Base-by-base conservation (phyloP, 2,329 filamentous ascomycete species). In the Nemania abortiva region DNA sequence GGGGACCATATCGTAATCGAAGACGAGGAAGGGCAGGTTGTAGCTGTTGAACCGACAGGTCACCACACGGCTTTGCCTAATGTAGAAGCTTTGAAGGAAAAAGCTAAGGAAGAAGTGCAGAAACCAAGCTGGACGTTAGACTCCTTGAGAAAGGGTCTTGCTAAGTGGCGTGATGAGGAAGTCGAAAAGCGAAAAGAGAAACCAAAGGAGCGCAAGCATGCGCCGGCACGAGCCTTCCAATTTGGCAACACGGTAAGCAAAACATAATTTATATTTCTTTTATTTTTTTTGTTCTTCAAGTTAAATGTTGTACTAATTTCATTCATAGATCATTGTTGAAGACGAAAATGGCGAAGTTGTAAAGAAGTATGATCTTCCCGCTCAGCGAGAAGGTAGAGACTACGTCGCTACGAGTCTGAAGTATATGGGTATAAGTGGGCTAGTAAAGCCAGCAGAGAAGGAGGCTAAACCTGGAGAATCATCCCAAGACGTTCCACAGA, bases 261-360 rank as follows among this genome's bases (percentile, higher is more conserved):
- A 56, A 24, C 24, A 27, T 27, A 27, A 2, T 27, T 27, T n/a
- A n/a, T n/a, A n/a, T n/a, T n/a, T n/a, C n/a, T 27, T 27, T 5
- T 27, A 5, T 27, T 27, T 27, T 27, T 27, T 2, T n/a, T 52
- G 5, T n/a, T 56, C 29, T 7, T 11, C 27, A 13, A 29, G 1
- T 13, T 47, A 22, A 9, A 42, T 27, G 10, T 20, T 1, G 34
- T 4, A 50, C 63, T 58, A 29, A 58, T 24, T 15, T n/a, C 11
- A 1, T 13, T 47, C 18, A 61, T 20, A 93, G 83, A 93, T 97
- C 72, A 95, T 97, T 77, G 92, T 97, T 18, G 93, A 97, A 81
- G 92, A 97, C 70, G 91, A 92, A 79, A 91, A 95, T 74, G 93
- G 93, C 52, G 93, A 97, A 78, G 93, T 97, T 37, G 88, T 97